Evolutionary conservation across 2,329 filamentous ascomycete genomes (phyloP).

Genomic region (Claviceps monticola): DNA sequence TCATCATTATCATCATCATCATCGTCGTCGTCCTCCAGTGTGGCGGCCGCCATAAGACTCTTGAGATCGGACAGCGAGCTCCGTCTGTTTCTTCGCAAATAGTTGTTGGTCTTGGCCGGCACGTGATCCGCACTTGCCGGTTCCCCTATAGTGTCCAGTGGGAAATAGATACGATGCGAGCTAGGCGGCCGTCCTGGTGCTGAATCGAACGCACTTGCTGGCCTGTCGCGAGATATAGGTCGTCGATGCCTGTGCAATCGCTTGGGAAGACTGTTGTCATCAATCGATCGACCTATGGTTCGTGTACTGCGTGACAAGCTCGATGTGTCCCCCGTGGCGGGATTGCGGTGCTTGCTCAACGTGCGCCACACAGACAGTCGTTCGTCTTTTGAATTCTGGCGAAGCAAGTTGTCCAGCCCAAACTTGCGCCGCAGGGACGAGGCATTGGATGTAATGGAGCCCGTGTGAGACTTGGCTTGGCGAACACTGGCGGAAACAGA

Average conservation of each 20-base stretch:
- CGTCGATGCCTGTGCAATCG: conserved; percentile 22
- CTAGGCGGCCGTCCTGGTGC: conserved; percentile 38
- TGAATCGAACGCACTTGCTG: conserved; percentile 50
- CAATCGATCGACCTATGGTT: conserved; percentile 63
- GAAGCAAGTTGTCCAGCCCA: conserved; percentile 60
- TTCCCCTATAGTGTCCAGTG: conserved; percentile 46
- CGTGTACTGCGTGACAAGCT: conserved; percentile 55
- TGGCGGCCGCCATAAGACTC: conserved; percentile 48
- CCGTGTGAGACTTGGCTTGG: conserved; percentile 47
- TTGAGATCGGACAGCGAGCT: conserved; percentile 85
- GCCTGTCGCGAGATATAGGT: conserved; percentile 44
- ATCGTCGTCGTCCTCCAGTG: conserved; percentile 19
- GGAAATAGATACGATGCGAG: conserved; percentile 41
- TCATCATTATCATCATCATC: conserved; percentile 12
- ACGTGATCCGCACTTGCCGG: conserved; percentile 30
- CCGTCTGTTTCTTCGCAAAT: conserved; percentile 61
- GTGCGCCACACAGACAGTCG: conserved; percentile 71
- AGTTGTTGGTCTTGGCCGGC: conserved; percentile 16
- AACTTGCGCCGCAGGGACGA: conserved; percentile 78
- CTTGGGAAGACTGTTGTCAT: conserved; percentile 40
- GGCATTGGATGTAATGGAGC: conserved; percentile 71
- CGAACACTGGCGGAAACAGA: conserved; percentile 42
- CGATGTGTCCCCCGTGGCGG: conserved; percentile 43
- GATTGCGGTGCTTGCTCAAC: conserved; percentile 66
- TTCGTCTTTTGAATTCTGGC: conserved; percentile 68